Percentiles rank a stretch among this genome's conserved stretches.
phyloP scores from a whole-genome alignment of 345 rosid genomes.

The Mangifera indica region DNA sequence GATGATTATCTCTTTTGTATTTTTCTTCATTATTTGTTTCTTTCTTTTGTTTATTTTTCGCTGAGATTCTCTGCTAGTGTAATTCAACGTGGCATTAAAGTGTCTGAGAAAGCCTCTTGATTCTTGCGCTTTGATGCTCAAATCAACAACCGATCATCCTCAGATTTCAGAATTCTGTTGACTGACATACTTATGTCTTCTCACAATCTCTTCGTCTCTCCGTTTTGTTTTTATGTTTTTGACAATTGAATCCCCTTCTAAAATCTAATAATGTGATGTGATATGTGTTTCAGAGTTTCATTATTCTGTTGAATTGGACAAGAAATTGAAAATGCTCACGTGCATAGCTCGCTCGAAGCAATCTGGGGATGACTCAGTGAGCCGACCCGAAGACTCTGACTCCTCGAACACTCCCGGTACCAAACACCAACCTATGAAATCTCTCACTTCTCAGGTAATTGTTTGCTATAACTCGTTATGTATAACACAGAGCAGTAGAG shows the following conservation, averaged over 20 bases:
- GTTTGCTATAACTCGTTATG: neutral
- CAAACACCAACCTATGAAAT: slow-evolving; percentile 57
- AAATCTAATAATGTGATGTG: slow-evolving; percentile 15
- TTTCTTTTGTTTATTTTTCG: neutral
- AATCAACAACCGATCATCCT: slow-evolving; percentile 13
- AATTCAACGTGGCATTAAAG: slow-evolving; percentile 23
- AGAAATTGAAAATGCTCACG: slow-evolving; percentile 60
- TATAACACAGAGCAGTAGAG: no score
- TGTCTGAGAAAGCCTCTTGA: slow-evolving; percentile 24
- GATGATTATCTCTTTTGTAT: neutral
- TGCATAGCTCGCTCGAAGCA: slow-evolving; percentile 91
- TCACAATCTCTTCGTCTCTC: neutral
- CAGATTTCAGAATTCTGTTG: neutral
- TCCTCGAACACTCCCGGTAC: slow-evolving; percentile 26
- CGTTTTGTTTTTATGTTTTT: neutral
- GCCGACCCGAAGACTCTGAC: slow-evolving; percentile 51
- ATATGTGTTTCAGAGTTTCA: neutral
- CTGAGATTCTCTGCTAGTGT: slow-evolving; percentile 46
- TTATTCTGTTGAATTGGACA: slow-evolving; percentile 4
- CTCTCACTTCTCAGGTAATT: slow-evolving; percentile 79
- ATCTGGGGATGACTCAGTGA: slow-evolving; percentile 61
- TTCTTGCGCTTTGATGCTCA: slow-evolving; percentile 15
- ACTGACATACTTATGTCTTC: slow-evolving; percentile 5
- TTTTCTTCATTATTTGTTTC: neutral
- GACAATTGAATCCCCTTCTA: neutral